Evolutionary conservation across 1,139 yeast genomes (phyloP).

Genomic region (Candida anutae): DNA sequence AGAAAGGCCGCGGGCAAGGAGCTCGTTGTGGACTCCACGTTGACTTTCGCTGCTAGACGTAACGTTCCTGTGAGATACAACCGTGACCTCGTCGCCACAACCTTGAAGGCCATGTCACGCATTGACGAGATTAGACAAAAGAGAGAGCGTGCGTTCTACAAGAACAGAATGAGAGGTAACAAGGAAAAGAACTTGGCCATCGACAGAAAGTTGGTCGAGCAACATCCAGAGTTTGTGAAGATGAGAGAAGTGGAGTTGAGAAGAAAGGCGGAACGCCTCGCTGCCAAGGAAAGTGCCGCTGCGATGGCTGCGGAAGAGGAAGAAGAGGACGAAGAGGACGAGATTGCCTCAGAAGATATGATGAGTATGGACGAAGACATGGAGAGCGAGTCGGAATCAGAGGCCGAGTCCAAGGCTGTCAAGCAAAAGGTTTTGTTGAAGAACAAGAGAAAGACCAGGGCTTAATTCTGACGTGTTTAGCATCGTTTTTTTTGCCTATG

Average conservation of each 20-base stretch:
- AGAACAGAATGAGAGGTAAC: constrained; percentile 99
- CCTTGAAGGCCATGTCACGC: constrained; percentile 91
- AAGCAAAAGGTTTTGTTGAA: constrained; percentile 73
- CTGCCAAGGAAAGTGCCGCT: constrained; percentile 48
- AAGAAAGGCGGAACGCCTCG: constrained; percentile 66
- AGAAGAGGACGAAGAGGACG: constrained; percentile 16
- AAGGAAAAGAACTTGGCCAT: constrained; percentile 77
- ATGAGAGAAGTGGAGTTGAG: constrained; percentile 90
- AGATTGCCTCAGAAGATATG: constrained; percentile 31
- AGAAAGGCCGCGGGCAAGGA: constrained; percentile 99
- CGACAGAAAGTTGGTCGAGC: constrained; percentile 83
- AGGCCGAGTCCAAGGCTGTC: constrained; percentile 33
- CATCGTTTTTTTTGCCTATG: background rate
- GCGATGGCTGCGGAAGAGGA: constrained; percentile 39
- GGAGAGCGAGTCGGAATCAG: constrained; percentile 39
- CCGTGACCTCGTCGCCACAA: constrained; percentile 90
- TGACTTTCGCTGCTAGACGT: constrained; percentile 95
- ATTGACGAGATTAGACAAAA: constrained; percentile 92
- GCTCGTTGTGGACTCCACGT: constrained; percentile 92
- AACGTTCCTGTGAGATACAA: constrained; percentile 97
- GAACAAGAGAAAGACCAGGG: constrained; percentile 49
- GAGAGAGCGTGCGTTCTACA: constrained; percentile 97
- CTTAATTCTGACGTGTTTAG: constrained; percentile 5
- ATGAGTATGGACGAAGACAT: constrained; percentile 26
- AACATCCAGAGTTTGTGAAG: constrained; percentile 80